These are phyloP conservation scores for Mycena venus DNA, from an alignment of 768 basidiomycete genomes.

Conservation along the genomic window DNA sequence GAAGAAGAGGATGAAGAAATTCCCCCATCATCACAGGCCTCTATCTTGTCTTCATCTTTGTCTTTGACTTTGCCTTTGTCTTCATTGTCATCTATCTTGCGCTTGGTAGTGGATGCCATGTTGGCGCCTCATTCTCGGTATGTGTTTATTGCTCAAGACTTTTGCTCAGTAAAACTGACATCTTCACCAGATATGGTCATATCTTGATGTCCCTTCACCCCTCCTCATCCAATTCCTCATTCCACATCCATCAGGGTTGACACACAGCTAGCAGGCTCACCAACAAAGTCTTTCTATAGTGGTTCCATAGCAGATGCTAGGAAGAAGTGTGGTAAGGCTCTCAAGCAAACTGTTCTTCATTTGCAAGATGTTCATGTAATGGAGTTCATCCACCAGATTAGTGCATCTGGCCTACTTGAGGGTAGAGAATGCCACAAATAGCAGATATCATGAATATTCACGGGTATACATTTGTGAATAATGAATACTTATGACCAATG, in stretches of 20 bases:
- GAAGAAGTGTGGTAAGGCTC: background rate
- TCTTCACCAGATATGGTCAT: no score
- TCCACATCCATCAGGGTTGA: background rate
- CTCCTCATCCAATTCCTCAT: no score
- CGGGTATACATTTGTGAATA: no score
- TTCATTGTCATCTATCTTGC: background rate
- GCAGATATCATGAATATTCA: no score
- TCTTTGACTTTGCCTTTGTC: background rate
- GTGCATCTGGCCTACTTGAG: background rate
- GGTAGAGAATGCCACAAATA: no score
- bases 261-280: background rate
- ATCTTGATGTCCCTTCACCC: no score
- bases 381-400: background rate
- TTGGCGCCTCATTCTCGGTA: background rate
- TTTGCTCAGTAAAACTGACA: background rate
- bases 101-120: background rate
- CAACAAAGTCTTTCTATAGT: background rate
- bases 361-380: background rate
- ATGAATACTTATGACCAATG: no score
- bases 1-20: background rate
- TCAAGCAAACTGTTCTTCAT: background rate
- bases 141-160: background rate
- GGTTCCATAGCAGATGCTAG: background rate
- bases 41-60: background rate
- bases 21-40: no score